These are phyloP conservation scores for Pneumocystis carinii DNA, from an alignment of 1,139 yeast species.

Conservation along the genomic window DNA sequence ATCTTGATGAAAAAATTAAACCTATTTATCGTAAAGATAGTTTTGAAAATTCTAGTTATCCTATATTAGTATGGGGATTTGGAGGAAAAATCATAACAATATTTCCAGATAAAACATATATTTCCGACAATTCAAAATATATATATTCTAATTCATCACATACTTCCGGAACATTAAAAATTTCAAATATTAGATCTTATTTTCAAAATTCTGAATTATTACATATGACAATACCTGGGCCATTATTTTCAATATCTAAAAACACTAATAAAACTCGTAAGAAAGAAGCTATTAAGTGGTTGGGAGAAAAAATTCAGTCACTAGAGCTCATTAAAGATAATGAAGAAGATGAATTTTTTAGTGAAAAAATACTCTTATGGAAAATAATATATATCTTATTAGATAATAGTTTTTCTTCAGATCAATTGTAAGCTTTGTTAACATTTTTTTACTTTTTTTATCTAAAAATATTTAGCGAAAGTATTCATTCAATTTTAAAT, in stretches of 20 bases:
- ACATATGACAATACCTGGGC: not conserved
- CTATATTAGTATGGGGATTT: conserved; percentile 52
- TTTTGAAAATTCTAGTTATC: conserved; percentile 5
- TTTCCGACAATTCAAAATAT: conserved; percentile 2
- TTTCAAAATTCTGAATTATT: not conserved
- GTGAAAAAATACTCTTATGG: conserved; percentile 22
- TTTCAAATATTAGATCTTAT: not conserved
- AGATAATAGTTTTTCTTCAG: conserved; percentile 15
- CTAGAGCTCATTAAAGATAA: conserved; percentile 13
- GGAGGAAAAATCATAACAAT: conserved; percentile 33
- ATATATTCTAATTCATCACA: not conserved
- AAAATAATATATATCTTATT: conserved; percentile 20
- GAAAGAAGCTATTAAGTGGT: conserved; percentile 40
- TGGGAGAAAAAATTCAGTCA: conserved; percentile 25
- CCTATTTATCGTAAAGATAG: not conserved
- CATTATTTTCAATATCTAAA: not conserved
- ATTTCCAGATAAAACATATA: conserved; percentile 24
- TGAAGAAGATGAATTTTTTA: conserved; percentile 13
- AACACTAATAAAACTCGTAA: not conserved
- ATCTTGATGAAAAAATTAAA: not conserved
- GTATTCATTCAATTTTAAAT: conserved; percentile 14
- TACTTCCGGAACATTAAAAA: not conserved
- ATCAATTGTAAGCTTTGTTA: not conserved
- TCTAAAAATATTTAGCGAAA: conserved; percentile 9
- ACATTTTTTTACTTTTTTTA: conserved; percentile 3